Percentiles rank a stretch among this genome's conserved stretches.
phyloP scores from a whole-genome alignment of 2,329 filamentous ascomycete genomes.

The Monosporascus sp. region DNA sequence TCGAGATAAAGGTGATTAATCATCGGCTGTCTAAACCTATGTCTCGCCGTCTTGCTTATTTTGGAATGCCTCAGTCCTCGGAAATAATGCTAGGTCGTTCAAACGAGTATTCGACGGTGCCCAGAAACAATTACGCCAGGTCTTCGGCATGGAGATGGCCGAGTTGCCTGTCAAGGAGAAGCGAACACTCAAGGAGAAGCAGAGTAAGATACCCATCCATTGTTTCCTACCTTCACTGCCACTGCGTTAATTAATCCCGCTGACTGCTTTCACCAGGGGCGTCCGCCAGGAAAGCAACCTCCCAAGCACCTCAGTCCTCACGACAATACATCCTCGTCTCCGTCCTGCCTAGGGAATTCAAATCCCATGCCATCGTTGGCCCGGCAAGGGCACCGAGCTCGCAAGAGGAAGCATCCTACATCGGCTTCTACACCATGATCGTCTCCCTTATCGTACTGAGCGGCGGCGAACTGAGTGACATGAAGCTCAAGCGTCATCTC shows the following conservation, averaged over 20 bases:
- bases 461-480: conserved; percentile 68
- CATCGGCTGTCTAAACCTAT: neutral
- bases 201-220: conserved; percentile 49
- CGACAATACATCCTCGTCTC: conserved; percentile 75
- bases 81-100: conserved; percentile 64
- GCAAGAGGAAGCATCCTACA: conserved; percentile 71
- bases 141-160: conserved; percentile 90
- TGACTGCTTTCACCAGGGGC: conserved; percentile 25
- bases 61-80: conserved; percentile 54
- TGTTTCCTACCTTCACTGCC: neutral
- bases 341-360: conserved; percentile 63
- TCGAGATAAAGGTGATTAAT: conserved; percentile 52
- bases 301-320: conserved; percentile 49
- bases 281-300: conserved; percentile 30
- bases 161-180: conserved; percentile 81
- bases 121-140: conserved; percentile 62
- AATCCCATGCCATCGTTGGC: conserved; percentile 58
- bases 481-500: conserved; percentile 73
- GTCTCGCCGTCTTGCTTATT: neutral
- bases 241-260: neutral
- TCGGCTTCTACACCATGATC: conserved; percentile 73
- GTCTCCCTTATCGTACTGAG: conserved; percentile 72
- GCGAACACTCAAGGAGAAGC: conserved; percentile 69
- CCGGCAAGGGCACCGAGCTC: conserved; percentile 62
- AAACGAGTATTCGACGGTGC: conserved; percentile 71